phyloP scores from a whole-genome alignment of 2,329 filamentous ascomycete species.

The Aspergillus sp. region DNA sequence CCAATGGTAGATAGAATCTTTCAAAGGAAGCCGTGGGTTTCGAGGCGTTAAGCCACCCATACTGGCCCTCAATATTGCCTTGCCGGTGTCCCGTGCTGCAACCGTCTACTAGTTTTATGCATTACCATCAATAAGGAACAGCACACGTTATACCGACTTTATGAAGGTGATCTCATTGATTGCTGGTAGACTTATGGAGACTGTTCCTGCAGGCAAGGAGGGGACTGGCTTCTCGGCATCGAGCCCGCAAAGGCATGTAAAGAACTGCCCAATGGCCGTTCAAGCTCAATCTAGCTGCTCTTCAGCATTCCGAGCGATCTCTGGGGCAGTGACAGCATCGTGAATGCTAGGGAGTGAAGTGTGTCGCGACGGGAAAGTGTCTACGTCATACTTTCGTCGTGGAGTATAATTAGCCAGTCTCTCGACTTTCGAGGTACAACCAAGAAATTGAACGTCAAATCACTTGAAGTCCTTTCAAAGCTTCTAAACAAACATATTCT shows the following conservation, averaged over 20 bases:
- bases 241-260: not conserved
- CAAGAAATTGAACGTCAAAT: not conserved
- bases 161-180: not conserved
- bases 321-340: not conserved
- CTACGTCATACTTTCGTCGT: conserved; percentile 9
- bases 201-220: not conserved
- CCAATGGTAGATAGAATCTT: too few relatives aligned
- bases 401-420: not conserved
- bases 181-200: not conserved
- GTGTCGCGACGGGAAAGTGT: not conserved
- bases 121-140: not conserved
- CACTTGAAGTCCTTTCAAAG: not conserved
- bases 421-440: not conserved
- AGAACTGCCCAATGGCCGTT: not conserved
- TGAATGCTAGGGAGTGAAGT: not conserved
- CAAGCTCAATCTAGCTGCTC: not conserved
- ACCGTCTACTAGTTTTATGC: too few relatives aligned
- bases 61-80: not conserved
- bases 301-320: not conserved
- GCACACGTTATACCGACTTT: not conserved
- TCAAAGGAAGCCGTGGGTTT: too few relatives aligned
- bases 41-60: too few relatives aligned
- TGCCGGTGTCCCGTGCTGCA: not conserved
- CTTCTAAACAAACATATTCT: not conserved
- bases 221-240: not conserved